These are phyloP conservation scores for sorghum (Sorghum bicolor) DNA, from an alignment of 176 grass and related monocot species.

Conservation along the genomic window Sorghum_bicolor_NCBIv3 NC_012871.2:72509501-72510000, in stretches of 20 bases:
- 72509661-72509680: conserved; percentile 77
- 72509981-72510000: conserved; percentile 80
- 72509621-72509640: conserved; percentile 86
- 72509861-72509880: conserved; percentile 65
- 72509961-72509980: conserved; percentile 75
- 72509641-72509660: conserved; percentile 69
- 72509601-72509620: conserved; percentile 84
- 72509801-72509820: neutral
- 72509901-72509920: conserved; percentile 77
- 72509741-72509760: conserved; percentile 77
- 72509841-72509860: neutral
- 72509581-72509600: conserved; percentile 85
- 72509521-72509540: neutral
- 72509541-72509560: neutral
- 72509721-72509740: conserved; percentile 64
- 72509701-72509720: conserved; percentile 71
- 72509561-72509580: conserved; percentile 60
- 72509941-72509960: conserved; percentile 68
- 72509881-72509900: conserved; percentile 77
- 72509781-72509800: neutral
- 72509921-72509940: conserved; percentile 72
- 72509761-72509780: conserved; percentile 78
- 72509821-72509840: neutral
- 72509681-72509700: conserved; percentile 85
- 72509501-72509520: no score